Base-by-base conservation (phyloP, 768 basidiomycete genomes). In the Filobasidium wieringae region DNA sequence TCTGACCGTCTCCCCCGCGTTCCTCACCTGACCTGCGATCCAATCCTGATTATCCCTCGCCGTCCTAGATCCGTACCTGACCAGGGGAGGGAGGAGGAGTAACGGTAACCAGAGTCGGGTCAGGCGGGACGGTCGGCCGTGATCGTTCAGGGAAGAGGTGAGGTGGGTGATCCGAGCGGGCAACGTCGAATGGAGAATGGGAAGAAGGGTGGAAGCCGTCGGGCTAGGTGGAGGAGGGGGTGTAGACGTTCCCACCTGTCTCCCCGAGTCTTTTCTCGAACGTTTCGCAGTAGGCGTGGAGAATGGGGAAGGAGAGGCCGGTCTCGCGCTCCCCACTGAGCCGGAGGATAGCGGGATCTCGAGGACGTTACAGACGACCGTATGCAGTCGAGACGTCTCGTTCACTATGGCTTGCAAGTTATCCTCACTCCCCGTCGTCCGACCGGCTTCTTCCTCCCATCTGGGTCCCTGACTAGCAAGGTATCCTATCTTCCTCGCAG, bases 61-160 rank as follows among this genome's bases (percentile, higher is more conserved):
- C 24, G 75, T 71, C 11, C 79, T 77, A 30, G 79, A 65, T 12
- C 77, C 72, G 63, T 84, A 80, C 24, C 85, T 65, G 0, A 79
- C 64, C 1, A 87, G 68, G 0, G 88, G 84, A 0, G 92, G 90
- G 17, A 88, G 72, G 32, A 93, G 69, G 24, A 96, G 73, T 8
- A 91, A 72, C 29, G 80, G 82, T 0, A 59, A 90, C 92, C 93
- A 96, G 24, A 85, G 58, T 7, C 83, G 80, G 1, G 82, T 80
- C 15, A 87, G 68, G 4, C 79, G 76, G 1, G 82, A 81, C 0
- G 93, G 93, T 15, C 86, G 81, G 19, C 76, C 72, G 47, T 93
- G 80, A 69, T 74, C 4, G 67, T 67, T 53, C 47, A 79, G 27
- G 51, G 67, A 45, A 52, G 61, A 52, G 72, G 72, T 2, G 66